Evolutionary conservation across 1,284 basidiomycete genomes (phyloP), one percentile per base, ranked within the genome.

Genomic region (Cutaneotrichosporon arboriforme): DNA sequence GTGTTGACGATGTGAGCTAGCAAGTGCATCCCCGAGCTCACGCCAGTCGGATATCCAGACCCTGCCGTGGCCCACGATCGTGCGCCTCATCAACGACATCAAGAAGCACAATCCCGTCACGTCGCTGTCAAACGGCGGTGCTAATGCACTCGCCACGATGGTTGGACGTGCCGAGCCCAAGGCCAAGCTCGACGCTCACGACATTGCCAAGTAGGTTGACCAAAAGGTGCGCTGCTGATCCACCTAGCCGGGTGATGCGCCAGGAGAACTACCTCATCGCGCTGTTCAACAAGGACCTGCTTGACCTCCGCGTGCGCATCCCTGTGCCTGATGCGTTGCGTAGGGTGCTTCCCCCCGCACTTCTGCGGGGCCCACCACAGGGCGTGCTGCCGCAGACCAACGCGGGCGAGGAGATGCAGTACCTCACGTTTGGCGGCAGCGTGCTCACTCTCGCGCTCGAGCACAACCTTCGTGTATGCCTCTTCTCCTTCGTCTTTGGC

Each of bases 201-300:
- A 76, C 51, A 69, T 76, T 15, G 74, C 74, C 14, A 76, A 97
- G 75, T 76, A 45, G 63, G 73, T 58, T 31, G 13, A 1, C 14
- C n/a, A n/a, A n/a, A n/a, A n/a, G 12, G 10, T 2, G 5, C 12
- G 8, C 15, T 1, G 33, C 14, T 37, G 38, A 46, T 52, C 33
- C 54, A 38, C 5, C 10, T 54, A 76, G 75, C 69, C 87, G 96
- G 44, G 96, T 99, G 67, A 84, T 98, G 83, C 83, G 94, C 17
- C 90, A 96, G 72, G 92, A 97, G 72, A 99, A 99, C 76, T 99
- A 97, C 72, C 81, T 99, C 46, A 96, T 97, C 55, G 93, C 94
- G 0, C 76, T 99, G 14, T 97, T 98, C 77, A 97, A 97, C 78
- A 97, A 97, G 68, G 91, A 96, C 63, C 75, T 97, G 4, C 79